A percentile compares a stretch with the other conserved stretches of the same genome.
phyloP scores from a whole-genome alignment of 805 yeast genomes.

The Ogataea zsoltii region DNA sequence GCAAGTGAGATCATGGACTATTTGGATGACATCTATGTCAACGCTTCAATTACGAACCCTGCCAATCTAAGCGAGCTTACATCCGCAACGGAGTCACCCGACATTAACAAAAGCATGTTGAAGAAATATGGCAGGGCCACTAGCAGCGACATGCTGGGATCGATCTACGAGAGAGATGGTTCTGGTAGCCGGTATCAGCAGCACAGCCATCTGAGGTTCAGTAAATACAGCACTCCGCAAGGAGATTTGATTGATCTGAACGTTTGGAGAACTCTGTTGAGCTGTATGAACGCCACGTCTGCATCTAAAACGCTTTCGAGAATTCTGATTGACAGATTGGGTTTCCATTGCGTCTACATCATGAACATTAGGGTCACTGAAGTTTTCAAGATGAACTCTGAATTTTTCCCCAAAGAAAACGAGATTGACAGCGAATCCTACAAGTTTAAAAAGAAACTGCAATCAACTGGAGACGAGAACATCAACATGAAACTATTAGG shows the following conservation, averaged over 20 bases:
- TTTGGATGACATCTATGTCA: slow-evolving; percentile 36
- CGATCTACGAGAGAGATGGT: slow-evolving; percentile 63
- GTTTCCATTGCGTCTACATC: slow-evolving; percentile 48
- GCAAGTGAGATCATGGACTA: slow-evolving; percentile 45
- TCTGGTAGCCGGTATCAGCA: slow-evolving; percentile 62
- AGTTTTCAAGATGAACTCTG: slow-evolving; percentile 40
- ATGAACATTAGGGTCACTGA: slow-evolving; percentile 54
- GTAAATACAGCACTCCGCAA: slow-evolving; percentile 31
- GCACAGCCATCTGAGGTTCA: slow-evolving; percentile 46
- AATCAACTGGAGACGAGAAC: slow-evolving; percentile 39
- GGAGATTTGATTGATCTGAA: slow-evolving; percentile 33
- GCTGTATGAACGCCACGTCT: slow-evolving; percentile 41
- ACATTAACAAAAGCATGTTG: slow-evolving; percentile 19
- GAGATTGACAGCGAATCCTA: slow-evolving; percentile 47
- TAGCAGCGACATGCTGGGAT: slow-evolving; percentile 34
- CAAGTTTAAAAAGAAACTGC: slow-evolving; percentile 39
- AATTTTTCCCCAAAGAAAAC: slow-evolving; percentile 46
- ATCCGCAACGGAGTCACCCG: slow-evolving; percentile 10
- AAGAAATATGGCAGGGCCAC: slow-evolving; percentile 61
- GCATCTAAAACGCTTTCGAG: slow-evolving; percentile 46
- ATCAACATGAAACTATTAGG: slow-evolving; percentile 50
- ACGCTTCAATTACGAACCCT: background rate
- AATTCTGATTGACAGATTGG: slow-evolving; percentile 35
- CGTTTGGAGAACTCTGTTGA: slow-evolving; percentile 38
- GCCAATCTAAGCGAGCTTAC: slow-evolving; percentile 3